Conservation (phyloP, 2,329 filamentous ascomycete species). For the Pseudogymnoascus sp. region DNA sequence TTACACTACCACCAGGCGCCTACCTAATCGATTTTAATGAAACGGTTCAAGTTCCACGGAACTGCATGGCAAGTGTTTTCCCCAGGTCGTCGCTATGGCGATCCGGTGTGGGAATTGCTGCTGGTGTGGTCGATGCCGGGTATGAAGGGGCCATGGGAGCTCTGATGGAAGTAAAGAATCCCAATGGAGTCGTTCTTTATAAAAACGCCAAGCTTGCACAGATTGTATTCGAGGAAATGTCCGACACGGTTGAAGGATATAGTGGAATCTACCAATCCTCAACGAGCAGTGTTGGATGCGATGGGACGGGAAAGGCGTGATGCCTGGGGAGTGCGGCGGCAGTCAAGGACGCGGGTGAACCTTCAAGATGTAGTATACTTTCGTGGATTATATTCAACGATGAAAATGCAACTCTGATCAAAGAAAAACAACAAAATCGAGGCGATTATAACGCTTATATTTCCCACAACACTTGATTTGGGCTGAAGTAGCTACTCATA, state of each 20-base stretch:
- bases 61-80: slow-evolving; percentile 35
- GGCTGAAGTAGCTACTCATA: not conserved
- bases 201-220: slow-evolving; percentile 33
- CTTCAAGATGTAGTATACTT: not conserved
- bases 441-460: not conserved
- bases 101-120: slow-evolving; percentile 31
- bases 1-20: slow-evolving; percentile 26
- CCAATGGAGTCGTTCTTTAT: slow-evolving; percentile 29
- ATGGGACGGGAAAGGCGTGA: not conserved
- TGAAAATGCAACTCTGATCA: not conserved
- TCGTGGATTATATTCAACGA: too few relatives aligned
- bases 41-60: slow-evolving; percentile 31
- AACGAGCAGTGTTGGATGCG: not conserved
- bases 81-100: slow-evolving; percentile 34
- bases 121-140: slow-evolving; percentile 36
- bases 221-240: slow-evolving; percentile 34
- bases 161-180: slow-evolving; percentile 22
- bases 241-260: slow-evolving; percentile 32
- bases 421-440: not conserved
- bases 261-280: slow-evolving; percentile 13
- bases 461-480: not conserved
- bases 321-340: not conserved
- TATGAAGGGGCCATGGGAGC: slow-evolving; percentile 35
- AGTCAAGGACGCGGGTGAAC: not conserved
- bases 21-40: slow-evolving; percentile 38